Base-by-base conservation (phyloP, 2,329 filamentous ascomycete species). In the Nemania sp. region DNA sequence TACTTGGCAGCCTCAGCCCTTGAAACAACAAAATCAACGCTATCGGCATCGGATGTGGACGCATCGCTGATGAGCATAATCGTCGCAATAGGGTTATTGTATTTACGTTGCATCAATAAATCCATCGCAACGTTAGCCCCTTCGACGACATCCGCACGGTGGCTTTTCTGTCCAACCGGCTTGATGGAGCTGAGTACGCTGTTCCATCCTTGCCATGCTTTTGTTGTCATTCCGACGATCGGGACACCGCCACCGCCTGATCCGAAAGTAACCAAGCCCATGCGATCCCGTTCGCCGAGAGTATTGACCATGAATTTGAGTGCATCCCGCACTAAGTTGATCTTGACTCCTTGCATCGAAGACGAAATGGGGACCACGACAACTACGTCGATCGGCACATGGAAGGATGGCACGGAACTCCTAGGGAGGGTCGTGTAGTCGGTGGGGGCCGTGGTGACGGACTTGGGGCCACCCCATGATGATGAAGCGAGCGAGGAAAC, bases 301-400 rank as follows among this genome's bases (percentile, higher is more conserved):
- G 85, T 93, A 62, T 88, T 82, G 2, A 99, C 90, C 72, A 99
- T 86, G 70, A 97, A 99, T 54, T 89, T 90, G 30, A 99, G 80
- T 0, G 93, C 89, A 72, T 99, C 94, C 36, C 91, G 86, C 12
- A 99, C 84, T 1, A 99, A 80, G 57, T 93, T 96, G 68, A 97
- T 97, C 76, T 99, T 99, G 56, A 99, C 83, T n/a, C 94, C 94
- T 72, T 97, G 94, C 93, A 97, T 99, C 0, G 94, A 97, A 1
- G 93, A 96, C 0, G 94, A 97, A 5, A 99, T 91, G 0, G 94
- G 94, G 28, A 99, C 92, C 19, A 99, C 94, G 0, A 97, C 91
- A 0, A 99, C 93, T 24, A 99, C 86, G 68, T 99, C 94, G 49
- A 97, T 84, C 1, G 94, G 93, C 14, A 97, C 90, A 68, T 99